Base-by-base conservation (phyloP, 1,139 yeast genomes). In the Petasospora fabianii region DNA sequence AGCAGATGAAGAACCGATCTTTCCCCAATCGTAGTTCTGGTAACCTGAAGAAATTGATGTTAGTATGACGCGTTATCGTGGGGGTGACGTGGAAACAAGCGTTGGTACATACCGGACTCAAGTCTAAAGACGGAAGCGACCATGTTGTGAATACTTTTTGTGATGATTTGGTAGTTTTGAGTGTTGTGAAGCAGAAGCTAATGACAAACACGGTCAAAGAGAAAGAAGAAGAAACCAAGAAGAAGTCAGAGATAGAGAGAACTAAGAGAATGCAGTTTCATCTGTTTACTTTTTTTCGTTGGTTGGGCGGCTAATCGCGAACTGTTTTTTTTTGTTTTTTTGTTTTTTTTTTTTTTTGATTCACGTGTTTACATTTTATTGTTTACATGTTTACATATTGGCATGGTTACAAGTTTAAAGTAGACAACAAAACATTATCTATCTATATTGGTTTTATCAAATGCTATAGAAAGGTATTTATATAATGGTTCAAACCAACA, bases 11-110 rank as follows among this genome's bases (percentile, higher is more conserved):
- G 80, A 71, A 28, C 98, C 97, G 40, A 85, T 61, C 59, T 90
- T 90, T 37, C 96, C 96, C 95, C 92, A 83, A 60, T 79, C 86
- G 61, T 80, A 80, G 68, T 79, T 80, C 59, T 80, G 86, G 62
- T 66, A 79, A 27, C 84, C 83, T 60, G 35, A 29, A 3, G n/a
- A 12, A 13, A 11, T 15, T 4, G 8, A 7, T 14, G 34, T 34
- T 37, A 39, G 36, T 39, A 26, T 18, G 27, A 24, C 27, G 27
- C 14, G 30, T 8, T 5, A 13, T 15, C 31, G 15, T 19, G 16
- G 7, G 17, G 24, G 15, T 15, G 14, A 10, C 14, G n/a, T 14
- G 32, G 32, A 18, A 10, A 14, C 15, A 27, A 15, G 16, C 7
- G 26, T 7, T 11, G 26, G n/a, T 11, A 50, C 61, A 21, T 46